These are phyloP conservation scores for Quambalaria eucalypti DNA, from an alignment of 1,284 basidiomycete genomes.

Conservation along the genomic window DNA sequence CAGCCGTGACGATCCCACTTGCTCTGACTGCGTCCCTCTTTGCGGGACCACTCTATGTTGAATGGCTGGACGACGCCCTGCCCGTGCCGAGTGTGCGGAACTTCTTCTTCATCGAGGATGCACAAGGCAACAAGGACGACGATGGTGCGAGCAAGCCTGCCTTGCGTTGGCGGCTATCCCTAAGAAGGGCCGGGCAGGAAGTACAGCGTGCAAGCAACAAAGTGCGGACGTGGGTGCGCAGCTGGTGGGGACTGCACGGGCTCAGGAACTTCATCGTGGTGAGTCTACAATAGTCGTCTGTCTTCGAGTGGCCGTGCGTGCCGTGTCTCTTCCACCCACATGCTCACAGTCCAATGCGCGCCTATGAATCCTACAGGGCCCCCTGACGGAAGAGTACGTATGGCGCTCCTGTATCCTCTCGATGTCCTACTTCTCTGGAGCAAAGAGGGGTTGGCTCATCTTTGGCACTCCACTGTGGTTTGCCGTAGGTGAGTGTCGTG, in stretches of 20 bases:
- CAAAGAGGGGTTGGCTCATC: conserved; percentile 57
- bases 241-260: conserved; percentile 53
- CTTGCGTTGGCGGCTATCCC: no score
- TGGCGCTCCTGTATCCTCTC: conserved; percentile 77
- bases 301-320: no score
- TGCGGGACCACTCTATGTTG: conserved; percentile 68
- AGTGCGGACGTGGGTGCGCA: neutral
- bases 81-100: conserved; percentile 54
- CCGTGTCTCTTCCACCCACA: no score
- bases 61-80: conserved; percentile 55
- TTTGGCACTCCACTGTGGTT: conserved; percentile 78
- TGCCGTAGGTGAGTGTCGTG: no score
- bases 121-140: neutral
- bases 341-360: no score
- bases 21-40: conserved; percentile 71
- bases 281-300: no score
- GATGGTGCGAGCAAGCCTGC: neutral
- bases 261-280: conserved; percentile 71
- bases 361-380: no score
- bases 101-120: conserved; percentile 24
- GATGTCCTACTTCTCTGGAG: conserved; percentile 62
- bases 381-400: conserved; percentile 83
- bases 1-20: conserved; percentile 50
- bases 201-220: neutral
- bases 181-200: neutral